Conservation (phyloP, 2,329 filamentous ascomycete species). For the Neopestalotiopsis sp. region DNA sequence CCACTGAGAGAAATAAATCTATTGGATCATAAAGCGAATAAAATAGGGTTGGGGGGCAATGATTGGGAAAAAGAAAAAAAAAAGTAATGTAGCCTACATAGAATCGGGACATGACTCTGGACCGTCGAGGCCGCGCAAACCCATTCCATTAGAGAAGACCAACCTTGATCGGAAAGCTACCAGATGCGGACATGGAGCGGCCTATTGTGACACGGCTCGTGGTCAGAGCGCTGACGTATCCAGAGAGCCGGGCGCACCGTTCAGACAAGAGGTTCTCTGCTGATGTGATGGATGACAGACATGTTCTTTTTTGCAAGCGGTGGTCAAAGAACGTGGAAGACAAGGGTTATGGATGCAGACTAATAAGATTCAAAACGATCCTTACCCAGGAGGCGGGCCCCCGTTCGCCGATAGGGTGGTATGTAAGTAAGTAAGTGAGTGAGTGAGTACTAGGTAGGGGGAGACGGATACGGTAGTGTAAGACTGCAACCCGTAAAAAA, state of each 20-base stretch:
- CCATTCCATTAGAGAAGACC: constrained; percentile 13
- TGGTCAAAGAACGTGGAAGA: constrained; percentile 17
- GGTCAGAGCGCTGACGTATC: constrained; percentile 20
- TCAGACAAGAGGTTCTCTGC: background rate
- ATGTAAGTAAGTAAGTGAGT: background rate
- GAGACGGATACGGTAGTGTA: too few species aligned
- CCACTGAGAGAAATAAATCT: constrained; percentile 1
- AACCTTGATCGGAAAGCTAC: constrained; percentile 20
- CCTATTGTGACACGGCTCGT: constrained; percentile 19
- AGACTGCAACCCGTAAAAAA: background rate
- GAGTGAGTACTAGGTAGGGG: background rate
- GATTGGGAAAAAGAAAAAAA: constrained; percentile 9
- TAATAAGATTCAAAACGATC: constrained; percentile 20
- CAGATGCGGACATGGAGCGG: constrained; percentile 20
- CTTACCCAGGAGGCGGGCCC: constrained; percentile 10
- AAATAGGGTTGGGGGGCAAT: constrained; percentile 15
- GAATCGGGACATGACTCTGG: constrained; percentile 5
- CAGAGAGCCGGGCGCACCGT: constrained; percentile 4
- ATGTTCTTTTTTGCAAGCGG: background rate
- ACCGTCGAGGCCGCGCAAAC: constrained; percentile 17
- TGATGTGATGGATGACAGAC: constrained; percentile 7
- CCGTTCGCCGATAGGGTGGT: constrained; percentile 5
- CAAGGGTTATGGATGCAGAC: constrained; percentile 14
- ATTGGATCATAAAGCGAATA: constrained; percentile 16
- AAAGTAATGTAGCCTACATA: constrained; percentile 7